These are phyloP conservation scores for Hygrophorus pudorinus DNA, from an alignment of 768 basidiomycete species.

Conservation along the genomic window DNA sequence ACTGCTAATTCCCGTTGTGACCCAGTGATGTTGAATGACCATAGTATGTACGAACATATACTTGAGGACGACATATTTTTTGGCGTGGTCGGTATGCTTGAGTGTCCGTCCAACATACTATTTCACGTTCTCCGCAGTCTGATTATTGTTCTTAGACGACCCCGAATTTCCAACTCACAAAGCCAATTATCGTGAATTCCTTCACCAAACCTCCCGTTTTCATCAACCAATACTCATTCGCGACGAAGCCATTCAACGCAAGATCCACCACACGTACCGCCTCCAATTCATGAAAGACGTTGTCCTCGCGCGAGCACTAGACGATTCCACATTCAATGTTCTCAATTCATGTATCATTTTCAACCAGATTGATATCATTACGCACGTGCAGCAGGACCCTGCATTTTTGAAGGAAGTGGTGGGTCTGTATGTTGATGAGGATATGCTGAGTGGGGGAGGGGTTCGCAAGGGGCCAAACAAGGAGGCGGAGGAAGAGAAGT, in stretches of 20 bases:
- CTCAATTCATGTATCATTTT: constrained; percentile 96
- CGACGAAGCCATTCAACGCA: constrained; percentile 64
- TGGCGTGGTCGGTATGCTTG: constrained; percentile 91
- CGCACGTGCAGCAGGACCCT: constrained; percentile 72
- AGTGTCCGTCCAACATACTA: constrained; percentile 57
- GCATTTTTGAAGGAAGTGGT: constrained; percentile 73
- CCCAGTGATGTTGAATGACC: constrained; percentile 90
- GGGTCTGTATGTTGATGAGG: constrained; percentile 62
- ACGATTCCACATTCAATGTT: constrained; percentile 95
- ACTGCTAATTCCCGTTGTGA: not conserved
- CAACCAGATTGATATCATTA: constrained; percentile 98
- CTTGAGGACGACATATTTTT: constrained; percentile 88
- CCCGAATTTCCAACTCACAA: constrained; percentile 96
- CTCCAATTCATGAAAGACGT: constrained; percentile 98
- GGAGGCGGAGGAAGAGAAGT: constrained; percentile 19
- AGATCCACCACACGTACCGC: constrained; percentile 96
- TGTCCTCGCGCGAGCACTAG: constrained; percentile 87
- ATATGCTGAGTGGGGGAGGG: constrained; percentile 38
- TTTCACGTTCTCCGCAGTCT: not conserved
- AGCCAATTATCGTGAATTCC: constrained; percentile 93
- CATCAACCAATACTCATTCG: constrained; percentile 83
- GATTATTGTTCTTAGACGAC: constrained; percentile 52
- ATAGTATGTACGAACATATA: constrained; percentile 88
- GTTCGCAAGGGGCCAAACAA: constrained; percentile 31
- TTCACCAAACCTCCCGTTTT: constrained; percentile 73